Conservation (phyloP, 139 green algal species). For the Asterochloris sp. region DNA sequence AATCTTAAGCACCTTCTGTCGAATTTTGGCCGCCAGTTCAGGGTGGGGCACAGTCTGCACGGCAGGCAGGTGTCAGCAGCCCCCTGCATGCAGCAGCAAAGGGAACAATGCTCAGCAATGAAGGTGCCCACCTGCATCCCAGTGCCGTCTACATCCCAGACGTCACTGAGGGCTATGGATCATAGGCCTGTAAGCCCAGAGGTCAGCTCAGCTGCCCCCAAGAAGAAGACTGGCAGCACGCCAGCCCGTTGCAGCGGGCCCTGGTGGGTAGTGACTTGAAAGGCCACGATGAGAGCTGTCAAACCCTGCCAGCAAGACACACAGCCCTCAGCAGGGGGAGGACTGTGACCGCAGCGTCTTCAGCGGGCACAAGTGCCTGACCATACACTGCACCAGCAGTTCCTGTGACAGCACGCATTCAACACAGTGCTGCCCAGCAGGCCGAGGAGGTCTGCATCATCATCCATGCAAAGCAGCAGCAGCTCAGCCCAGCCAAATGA, state of each 20-base stretch:
- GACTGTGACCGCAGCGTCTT: not conserved
- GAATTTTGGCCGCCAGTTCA: constrained; percentile 14
- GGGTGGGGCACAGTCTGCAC: constrained; percentile 10
- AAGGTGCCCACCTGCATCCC: constrained; percentile 16
- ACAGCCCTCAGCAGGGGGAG: not conserved
- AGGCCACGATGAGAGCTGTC: not conserved
- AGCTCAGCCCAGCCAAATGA: too few relatives aligned
- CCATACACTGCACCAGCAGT: not conserved
- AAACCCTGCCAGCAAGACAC: not conserved
- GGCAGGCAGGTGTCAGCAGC: too few relatives aligned
- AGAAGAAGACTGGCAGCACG: constrained; percentile 26
- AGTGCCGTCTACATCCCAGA: constrained; percentile 34
- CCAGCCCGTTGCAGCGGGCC: constrained; percentile 12
- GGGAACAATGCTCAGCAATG: too few relatives aligned
- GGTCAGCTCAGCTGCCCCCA: constrained; percentile 26
- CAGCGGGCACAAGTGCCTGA: not conserved
- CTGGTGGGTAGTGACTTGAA: constrained; percentile 3
- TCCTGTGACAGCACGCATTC: too few relatives aligned
- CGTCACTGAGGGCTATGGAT: constrained; percentile 40
- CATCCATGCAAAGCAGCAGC: too few relatives aligned
- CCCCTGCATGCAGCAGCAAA: too few relatives aligned
- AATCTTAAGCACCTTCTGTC: not conserved
- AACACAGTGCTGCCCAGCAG: too few relatives aligned
- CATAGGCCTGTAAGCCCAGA: constrained; percentile 34
- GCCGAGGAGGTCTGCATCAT: too few relatives aligned